Evolutionary conservation across 2,329 filamentous ascomycete genomes (phyloP), one percentile per base, ranked within the genome.

Genomic region (Fusarium floridanum): DNA sequence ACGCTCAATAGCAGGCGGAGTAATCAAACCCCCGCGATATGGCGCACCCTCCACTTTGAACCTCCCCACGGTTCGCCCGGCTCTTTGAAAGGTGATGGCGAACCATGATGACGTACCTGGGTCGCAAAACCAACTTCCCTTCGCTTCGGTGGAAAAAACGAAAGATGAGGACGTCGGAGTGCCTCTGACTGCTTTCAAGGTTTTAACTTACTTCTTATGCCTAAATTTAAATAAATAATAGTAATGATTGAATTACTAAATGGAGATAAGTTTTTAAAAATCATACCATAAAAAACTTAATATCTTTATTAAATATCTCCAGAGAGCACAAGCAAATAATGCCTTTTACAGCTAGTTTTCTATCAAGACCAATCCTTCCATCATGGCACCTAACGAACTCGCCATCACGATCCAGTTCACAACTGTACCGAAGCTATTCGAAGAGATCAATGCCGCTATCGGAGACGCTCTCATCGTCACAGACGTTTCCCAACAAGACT

Each of bases 21-120:
- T 22, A 27, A 50, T 68, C 50, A 68, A 72, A 65, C 60, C 72
- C 71, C 68, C 72, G 65, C 68, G 55, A 73, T 62, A 67, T 62
- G 34, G 68, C 62, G 60, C 61, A 68, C 66, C 72, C 72, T 69
- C 64, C 61, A 34, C 50, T 14, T n/a, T 62, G 5, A 34, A 43
- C 55, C 14, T 36, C 67, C 67, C 55, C 61, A 73, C 27, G 36
- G 48, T 57, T 74, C 72, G 72, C 72, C 72, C 72, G 62, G 69
- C 56, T 61, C 24, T 59, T 24, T 56, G 65, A 69, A 60, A 64
- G 63, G 53, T 60, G 37, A 60, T n/a, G 55, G 68, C n/a, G 74
- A 65, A 61, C 36, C 36, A 68, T 75, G 72, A 73, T 75, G 72
- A 75, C 72, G 69, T 64, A 70, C 27, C n/a, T 37, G 16, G 37